Evolutionary conservation across 148 eudicot genomes (phyloP).

Genomic region (Chenopodium quinoa): DNA sequence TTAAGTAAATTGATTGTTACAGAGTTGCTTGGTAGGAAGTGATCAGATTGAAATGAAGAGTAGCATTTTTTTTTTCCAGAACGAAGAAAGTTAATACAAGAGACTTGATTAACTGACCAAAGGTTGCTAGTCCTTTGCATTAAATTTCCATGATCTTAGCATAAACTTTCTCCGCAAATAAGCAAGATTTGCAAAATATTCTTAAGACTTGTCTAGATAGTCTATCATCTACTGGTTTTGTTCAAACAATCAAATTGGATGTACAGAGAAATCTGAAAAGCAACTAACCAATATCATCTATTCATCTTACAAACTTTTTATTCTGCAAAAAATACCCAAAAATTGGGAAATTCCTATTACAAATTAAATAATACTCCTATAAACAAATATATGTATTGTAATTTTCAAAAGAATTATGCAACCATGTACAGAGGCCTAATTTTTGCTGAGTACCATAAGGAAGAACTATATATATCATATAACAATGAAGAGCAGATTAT

Average conservation of each 20-base stretch:
- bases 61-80: neutral
- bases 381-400: neutral
- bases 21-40: neutral
- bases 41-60: no score
- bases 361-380: neutral
- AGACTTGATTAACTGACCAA: neutral
- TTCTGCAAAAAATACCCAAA: neutral
- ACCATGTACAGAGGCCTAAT: slow-evolving; percentile 14
- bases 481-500: neutral
- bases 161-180: neutral
- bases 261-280: neutral
- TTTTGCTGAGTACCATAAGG: slow-evolving; percentile 4
- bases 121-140: neutral
- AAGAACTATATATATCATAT: slow-evolving; percentile 3
- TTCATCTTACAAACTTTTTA: slow-evolving; percentile 1
- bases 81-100: no score
- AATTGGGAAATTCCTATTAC: neutral
- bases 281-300: neutral
- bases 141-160: neutral
- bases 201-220: neutral
- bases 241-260: neutral
- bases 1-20: no score
- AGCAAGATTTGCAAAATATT: neutral
- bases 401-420: neutral
- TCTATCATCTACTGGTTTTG: no score